Evolutionary conservation across 2,329 filamentous ascomycete genomes (phyloP), one percentile per base, ranked within the genome.

Genomic region (Ophiosphaerella narmari): DNA sequence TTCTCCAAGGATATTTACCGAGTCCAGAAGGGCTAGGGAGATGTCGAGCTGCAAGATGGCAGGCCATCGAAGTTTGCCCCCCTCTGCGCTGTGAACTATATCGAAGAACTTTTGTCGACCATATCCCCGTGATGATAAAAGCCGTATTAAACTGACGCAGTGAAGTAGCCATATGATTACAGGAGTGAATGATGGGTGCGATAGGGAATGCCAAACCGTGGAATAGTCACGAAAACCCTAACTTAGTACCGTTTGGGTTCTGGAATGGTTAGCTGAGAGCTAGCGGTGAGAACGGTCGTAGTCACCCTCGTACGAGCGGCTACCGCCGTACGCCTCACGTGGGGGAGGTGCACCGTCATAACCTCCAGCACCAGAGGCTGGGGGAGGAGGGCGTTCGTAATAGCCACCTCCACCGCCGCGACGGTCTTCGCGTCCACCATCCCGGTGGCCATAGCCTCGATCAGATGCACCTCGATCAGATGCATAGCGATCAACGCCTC

Each of bases 381-480:
- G 68, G 53, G 73, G 71, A 62, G 82, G 79, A 62, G 79, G 79
- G 58, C 81, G 78, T 59, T 82, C 82, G 68, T 82, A 82, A 53
- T 77, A 75, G 52, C 78, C 74, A 55, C 85, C 82, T 57, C 85
- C 76, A 46, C 81, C 80, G 57, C 85, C 83, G 66, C 86, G 82
- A 36, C 63, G 54, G 31, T 59, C 58, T n/a, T 61, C 75, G 51
- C 80, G 79, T 56, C 85, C 82, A 52, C 76, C 74, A 47, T 78
- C 74, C 55, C 82, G 82, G 50, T 84, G 82, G 34, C 62, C 55
- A 41, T 68, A 67, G 56, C 86, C 83, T 58, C 86, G 75, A 52
- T 82, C 81, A 54, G 87, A 86, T 56, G 88, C 86, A 63, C 86
- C 83, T 58, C 86, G 75, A 53, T 82, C 81, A 54, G 87, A 86